Conservation (phyloP, 192 early-diverging fungal genomes). For the Lunasporangiospora selenospora region DNA sequence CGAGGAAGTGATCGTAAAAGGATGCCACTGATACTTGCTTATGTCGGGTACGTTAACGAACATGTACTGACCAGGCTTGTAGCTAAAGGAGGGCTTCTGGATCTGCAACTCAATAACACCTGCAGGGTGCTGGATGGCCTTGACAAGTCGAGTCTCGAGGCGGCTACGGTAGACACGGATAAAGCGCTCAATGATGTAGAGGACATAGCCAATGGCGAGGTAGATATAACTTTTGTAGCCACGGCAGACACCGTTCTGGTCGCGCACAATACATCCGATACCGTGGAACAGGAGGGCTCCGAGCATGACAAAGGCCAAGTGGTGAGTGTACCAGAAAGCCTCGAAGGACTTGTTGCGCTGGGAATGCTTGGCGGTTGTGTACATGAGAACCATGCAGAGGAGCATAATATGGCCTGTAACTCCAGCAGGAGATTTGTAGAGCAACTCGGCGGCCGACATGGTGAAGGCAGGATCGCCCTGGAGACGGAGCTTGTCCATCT, state of each 20-base stretch:
- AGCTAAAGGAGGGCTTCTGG: constrained; percentile 56
- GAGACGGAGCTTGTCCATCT: constrained; percentile 25
- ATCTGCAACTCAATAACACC: constrained; percentile 73
- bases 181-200: constrained; percentile 71
- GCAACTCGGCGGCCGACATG: constrained; percentile 17
- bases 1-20: constrained; percentile 65
- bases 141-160: constrained; percentile 62
- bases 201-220: constrained; percentile 47
- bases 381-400: constrained; percentile 67
- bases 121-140: constrained; percentile 78
- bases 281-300: constrained; percentile 73
- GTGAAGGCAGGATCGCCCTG: constrained; percentile 6
- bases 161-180: constrained; percentile 62
- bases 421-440: constrained; percentile 54
- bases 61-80: constrained; percentile 75
- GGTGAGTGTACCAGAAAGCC: constrained; percentile 82
- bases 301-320: constrained; percentile 71
- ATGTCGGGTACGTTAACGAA: constrained; percentile 73
- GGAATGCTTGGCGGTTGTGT: constrained; percentile 63
- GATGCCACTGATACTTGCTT: constrained; percentile 77
- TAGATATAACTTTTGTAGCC: constrained; percentile 58
- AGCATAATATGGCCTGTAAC: constrained; percentile 76
- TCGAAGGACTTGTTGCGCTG: constrained; percentile 73
- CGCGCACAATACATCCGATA: constrained; percentile 58
- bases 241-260: constrained; percentile 31